Conservation (phyloP, 2,329 filamentous ascomycete species). For the Monosporascus sp. region DNA sequence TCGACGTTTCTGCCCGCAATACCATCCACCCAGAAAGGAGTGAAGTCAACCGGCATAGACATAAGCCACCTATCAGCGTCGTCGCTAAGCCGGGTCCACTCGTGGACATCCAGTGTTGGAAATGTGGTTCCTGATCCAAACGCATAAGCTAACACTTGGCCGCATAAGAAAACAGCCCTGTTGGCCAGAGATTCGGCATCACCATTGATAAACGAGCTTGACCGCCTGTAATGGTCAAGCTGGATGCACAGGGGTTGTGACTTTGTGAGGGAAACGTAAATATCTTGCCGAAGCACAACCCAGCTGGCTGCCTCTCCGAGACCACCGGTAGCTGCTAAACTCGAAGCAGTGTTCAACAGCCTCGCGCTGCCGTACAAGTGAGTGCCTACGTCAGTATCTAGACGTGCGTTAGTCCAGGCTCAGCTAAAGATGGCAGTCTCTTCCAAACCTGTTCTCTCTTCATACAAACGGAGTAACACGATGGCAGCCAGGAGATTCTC, state of each 20-base stretch:
- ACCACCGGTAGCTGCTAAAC: constrained; percentile 22
- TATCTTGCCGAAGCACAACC: constrained; percentile 43
- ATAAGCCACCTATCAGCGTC: constrained; percentile 12
- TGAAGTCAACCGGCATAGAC: constrained; percentile 11
- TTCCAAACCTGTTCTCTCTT: constrained; percentile 1
- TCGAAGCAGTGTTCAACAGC: constrained; percentile 21
- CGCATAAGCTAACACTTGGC: constrained; percentile 26
- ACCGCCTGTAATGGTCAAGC: constrained; percentile 27
- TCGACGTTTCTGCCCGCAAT: neutral
- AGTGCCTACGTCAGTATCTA: constrained; percentile 18
- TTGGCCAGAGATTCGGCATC: constrained; percentile 22
- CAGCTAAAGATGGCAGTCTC: neutral
- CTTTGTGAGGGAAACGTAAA: constrained; percentile 38
- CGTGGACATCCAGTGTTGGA: constrained; percentile 9
- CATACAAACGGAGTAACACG: constrained; percentile 1
- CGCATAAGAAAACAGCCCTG: constrained; percentile 20
- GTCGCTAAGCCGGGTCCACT: neutral
- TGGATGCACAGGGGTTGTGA: constrained; percentile 31
- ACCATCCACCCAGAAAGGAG: constrained; percentile 10
- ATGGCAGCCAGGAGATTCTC: constrained; percentile 4
- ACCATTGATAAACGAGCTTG: constrained; percentile 15
- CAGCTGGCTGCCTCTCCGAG: constrained; percentile 40
- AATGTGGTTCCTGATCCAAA: constrained; percentile 21
- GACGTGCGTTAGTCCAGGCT: neutral
- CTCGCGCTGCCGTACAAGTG: constrained; percentile 22